phyloP scores from a whole-genome alignment of 768 basidiomycete genomes.

The Scleroderma citrinum region DNA sequence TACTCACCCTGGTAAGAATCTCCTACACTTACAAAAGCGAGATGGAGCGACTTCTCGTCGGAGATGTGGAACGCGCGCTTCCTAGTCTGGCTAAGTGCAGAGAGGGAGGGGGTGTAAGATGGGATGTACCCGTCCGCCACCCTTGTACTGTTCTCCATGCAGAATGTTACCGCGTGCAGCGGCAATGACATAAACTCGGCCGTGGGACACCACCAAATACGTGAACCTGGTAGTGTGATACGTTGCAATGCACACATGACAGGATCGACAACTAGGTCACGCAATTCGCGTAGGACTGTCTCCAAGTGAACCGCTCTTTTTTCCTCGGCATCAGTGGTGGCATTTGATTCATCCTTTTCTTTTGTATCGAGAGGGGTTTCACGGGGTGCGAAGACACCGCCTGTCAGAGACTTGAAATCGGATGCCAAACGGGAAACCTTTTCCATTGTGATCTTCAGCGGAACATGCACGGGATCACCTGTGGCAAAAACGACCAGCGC shows the following conservation, averaged over 20 bases:
- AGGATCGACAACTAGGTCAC: conserved; percentile 15
- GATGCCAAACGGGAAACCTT: not conserved
- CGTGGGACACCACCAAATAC: conserved; percentile 28
- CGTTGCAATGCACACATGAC: conserved; percentile 15
- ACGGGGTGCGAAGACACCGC: too few species aligned
- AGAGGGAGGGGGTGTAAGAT: conserved; percentile 27
- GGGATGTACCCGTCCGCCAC: conserved; percentile 25
- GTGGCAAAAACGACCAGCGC: conserved; percentile 13
- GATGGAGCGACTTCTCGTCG: not conserved
- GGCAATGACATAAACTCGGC: conserved; percentile 19
- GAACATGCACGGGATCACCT: conserved; percentile 8
- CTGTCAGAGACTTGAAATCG: not conserved
- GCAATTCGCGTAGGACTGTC: conserved; percentile 13
- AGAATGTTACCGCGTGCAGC: conserved; percentile 23
- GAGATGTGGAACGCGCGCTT: not conserved
- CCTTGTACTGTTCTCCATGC: conserved; percentile 8
- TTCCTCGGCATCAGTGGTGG: not conserved
- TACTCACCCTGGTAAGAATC: not conserved
- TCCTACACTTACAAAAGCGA: not conserved
- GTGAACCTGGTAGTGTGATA: conserved; percentile 8
- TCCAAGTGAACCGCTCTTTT: not conserved
- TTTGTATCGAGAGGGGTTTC: too few species aligned
- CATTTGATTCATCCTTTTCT: too few species aligned
- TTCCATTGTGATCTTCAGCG: conserved; percentile 6
- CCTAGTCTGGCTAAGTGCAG: conserved; percentile 17